Conservation (phyloP, 2,329 filamentous ascomycete species). For the Macrophomina pseudophaseolina region DNA sequence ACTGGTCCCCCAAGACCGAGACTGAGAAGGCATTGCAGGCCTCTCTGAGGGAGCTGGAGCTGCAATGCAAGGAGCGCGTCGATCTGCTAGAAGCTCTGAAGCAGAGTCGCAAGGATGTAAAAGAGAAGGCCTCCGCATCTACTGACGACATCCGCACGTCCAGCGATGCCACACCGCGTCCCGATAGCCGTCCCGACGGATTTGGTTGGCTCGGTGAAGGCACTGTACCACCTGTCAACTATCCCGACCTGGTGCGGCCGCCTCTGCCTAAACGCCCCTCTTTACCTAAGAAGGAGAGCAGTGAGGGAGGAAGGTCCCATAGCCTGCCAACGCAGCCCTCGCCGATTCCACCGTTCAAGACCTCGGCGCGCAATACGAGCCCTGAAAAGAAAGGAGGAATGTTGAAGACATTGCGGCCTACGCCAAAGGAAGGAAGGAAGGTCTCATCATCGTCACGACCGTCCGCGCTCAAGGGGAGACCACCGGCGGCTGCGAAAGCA, state of each 20-base stretch:
- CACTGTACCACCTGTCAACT: constrained; percentile 79
- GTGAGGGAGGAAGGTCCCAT: constrained; percentile 32
- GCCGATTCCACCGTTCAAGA: constrained; percentile 39
- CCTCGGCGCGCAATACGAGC: constrained; percentile 62
- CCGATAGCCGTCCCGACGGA: constrained; percentile 29
- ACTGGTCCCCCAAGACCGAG: constrained; percentile 74
- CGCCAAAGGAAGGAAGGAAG: constrained; percentile 50
- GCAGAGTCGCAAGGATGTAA: constrained; percentile 64
- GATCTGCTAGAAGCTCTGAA: constrained; percentile 83
- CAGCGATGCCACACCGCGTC: constrained; percentile 19
- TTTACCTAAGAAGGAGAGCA: constrained; percentile 53
- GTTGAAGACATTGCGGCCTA: constrained; percentile 60
- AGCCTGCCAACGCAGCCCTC: constrained; percentile 1
- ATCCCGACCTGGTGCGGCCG: constrained; percentile 79
- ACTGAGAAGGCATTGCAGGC: constrained; percentile 83
- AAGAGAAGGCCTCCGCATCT: constrained; percentile 33
- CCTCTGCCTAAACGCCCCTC: constrained; percentile 63
- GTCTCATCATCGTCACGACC: constrained; percentile 54
- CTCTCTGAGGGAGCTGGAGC: constrained; percentile 79
- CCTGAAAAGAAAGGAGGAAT: constrained; percentile 66
- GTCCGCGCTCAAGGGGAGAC: constrained; percentile 50
- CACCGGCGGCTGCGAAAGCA: constrained; percentile 65
- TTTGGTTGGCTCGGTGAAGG: constrained; percentile 75
- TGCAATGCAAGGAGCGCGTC: constrained; percentile 92
- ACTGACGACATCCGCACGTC: not conserved